Base-by-base conservation (phyloP, 176 grass and related monocot genomes). In the Ensete glaucum region DNA sequence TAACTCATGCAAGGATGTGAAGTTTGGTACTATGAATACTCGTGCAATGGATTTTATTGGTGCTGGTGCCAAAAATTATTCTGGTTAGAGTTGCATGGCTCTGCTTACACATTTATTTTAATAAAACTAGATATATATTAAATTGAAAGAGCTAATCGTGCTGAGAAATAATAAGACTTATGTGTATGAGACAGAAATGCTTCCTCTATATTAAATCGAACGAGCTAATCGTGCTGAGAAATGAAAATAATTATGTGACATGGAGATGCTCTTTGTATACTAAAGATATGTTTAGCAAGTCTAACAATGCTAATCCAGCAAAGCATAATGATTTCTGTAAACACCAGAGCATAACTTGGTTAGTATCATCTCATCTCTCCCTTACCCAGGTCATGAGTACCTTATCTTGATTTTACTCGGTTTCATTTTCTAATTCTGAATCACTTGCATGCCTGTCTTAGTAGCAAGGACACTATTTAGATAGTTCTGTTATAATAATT, bases 31-130 rank as follows among this genome's bases (percentile, higher is more conserved):
- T 63, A 50, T 94, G 76, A 99, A 99, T 85, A 99, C 88, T 77
- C 88, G 86, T 34, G 84, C 95, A 83, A 99, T 99, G 90, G 90
- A 94, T 91, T 94, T 99, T 87, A 79, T 99, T 58, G 95, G 95
- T 64, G 95, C 64, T 11, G 86, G 86, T 79, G 90, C 95, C 79
- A 81, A 85, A 80, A 87, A 82, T 70, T 99, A 87, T 81, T 78
- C 82, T 89, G 95, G 95, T 99, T 79, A 67, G 78, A 62, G 52
- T 9, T n/a, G 64, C 11, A 52, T 64, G 6, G 2, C 49, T 65
- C 25, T 25, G 2, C 15, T 51, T 34, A 1, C 34, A 43, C 34
- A 43, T 43, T 51, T 50, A 69, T 20, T 20, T 15, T 50, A n/a
- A 50, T 0, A 69, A 49, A 50, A 70, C 8, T 12, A 50, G 16